Evolutionary conservation across 805 yeast species (phyloP), one percentile per base, ranked within the genome.

Genomic region (Kluyveromyces dobzhanskii): DNA sequence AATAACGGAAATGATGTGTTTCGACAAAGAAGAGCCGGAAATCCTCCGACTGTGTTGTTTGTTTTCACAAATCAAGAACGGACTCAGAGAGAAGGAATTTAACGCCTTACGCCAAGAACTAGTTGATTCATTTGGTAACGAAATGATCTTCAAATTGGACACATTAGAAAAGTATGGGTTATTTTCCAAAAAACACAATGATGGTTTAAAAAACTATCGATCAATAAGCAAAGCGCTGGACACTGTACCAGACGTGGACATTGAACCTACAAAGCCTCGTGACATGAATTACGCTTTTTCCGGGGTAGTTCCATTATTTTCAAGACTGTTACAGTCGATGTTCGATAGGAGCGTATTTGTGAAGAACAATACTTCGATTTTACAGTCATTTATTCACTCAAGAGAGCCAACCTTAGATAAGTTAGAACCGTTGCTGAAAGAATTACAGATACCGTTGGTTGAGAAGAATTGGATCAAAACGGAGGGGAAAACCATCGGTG

Each of bases 301-400:
- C 4, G 92, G 94, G 0, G 82, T 76, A 23, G 82, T 86, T 0
- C 97, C 98, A 2, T 57, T 90, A 4, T 63, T 76, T 2, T 69
- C 78, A 3, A 67, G 97, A 43, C 50, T 87, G 10, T 70, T 85
- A 3, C 87, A 88, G 59, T 61, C 77, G 16, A 67, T 82, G n/a
- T 76, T 79, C 46, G 72, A 70, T 36, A 62, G 88, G 31, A 70
- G 73, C 19, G 71, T 73, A 41, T 49, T 75, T 36, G 65, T 68
- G 42, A 69, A 54, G 32, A 39, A 48, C 17, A 54, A 50, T 39
- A 44, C 53, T 3, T 44, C 61, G 13, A 32, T 32, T 14, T 60
- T 57, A 33, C 63, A 58, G 36, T 60, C 63, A 6, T 58, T 54
- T 30, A 54, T 57, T 5, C 40, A 56, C 19, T 57, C 61, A 7